Conservation (phyloP, 352 stramenopile genomes). For the Phytophthora chlamydospora region DNA sequence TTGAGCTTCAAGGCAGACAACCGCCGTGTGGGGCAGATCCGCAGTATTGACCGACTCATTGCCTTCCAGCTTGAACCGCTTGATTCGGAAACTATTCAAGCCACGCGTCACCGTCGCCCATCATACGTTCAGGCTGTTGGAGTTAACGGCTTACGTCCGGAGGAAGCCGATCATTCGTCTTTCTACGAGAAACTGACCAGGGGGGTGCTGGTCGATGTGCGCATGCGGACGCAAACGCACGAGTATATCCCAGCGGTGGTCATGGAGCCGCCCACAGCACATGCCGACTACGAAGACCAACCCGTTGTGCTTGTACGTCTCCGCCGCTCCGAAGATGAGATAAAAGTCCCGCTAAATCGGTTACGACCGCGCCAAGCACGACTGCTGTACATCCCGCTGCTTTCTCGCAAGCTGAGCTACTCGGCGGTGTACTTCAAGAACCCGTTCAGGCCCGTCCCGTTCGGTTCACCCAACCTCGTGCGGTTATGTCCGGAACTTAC, state of each 20-base stretch:
- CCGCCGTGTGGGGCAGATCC: constrained; percentile 83
- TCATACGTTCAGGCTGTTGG: constrained; percentile 62
- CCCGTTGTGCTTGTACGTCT: constrained; percentile 66
- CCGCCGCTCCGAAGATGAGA: constrained; percentile 71
- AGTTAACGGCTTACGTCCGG: constrained; percentile 30
- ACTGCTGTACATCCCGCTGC: constrained; percentile 78
- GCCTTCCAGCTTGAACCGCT: constrained; percentile 86
- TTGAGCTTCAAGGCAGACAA: constrained; percentile 89
- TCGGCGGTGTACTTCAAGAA: constrained; percentile 91
- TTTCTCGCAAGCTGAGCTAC: constrained; percentile 89
- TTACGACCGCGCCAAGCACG: constrained; percentile 73
- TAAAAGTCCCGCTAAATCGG: constrained; percentile 70
- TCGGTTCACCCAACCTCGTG: constrained; percentile 87
- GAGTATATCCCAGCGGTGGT: constrained; percentile 76
- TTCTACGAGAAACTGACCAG: constrained; percentile 71
- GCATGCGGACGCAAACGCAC: constrained; percentile 67
- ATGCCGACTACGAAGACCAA: constrained; percentile 50
- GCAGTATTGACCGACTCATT: constrained; percentile 86
- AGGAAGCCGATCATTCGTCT: constrained; percentile 49
- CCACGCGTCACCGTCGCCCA: constrained; percentile 75
- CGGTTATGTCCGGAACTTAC: constrained; percentile 84
- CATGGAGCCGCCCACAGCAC: constrained; percentile 42
- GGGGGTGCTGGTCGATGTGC: constrained; percentile 75
- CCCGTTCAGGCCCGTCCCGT: constrained; percentile 85
- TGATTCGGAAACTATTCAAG: constrained; percentile 67